Evolutionary conservation across 208 protist genomes (phyloP).

Genomic region (Porcisia hertigi): DNA sequence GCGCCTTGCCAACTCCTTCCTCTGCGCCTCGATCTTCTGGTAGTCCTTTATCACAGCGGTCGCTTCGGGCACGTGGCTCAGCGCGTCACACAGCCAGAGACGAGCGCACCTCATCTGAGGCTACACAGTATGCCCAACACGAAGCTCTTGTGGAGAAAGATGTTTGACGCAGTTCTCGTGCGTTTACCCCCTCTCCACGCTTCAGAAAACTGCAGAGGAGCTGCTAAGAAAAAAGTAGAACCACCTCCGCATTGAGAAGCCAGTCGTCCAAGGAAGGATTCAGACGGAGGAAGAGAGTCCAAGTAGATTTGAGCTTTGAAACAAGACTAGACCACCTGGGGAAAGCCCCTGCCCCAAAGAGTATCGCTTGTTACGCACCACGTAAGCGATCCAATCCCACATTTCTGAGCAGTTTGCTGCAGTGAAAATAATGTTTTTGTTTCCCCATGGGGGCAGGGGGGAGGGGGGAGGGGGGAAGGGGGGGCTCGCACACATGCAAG

Average conservation of each 20-base stretch:
- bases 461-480: no score
- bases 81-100: constrained; percentile 42
- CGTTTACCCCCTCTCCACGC: background rate
- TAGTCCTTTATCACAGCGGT: constrained; percentile 71
- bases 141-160: background rate
- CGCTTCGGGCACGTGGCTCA: constrained; percentile 48
- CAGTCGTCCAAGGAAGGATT: background rate
- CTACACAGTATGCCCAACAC: background rate
- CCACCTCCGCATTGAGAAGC: no score
- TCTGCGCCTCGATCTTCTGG: constrained; percentile 51
- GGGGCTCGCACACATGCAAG: no score
- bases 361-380: no score
- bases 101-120: constrained; percentile 42
- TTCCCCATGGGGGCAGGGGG: no score
- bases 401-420: no score
- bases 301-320: no score
- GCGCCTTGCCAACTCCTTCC: constrained; percentile 41
- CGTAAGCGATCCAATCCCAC: no score
- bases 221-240: background rate
- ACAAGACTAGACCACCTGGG: no score
- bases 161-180: background rate
- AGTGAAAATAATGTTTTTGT: no score
- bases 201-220: background rate
- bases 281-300: background rate
- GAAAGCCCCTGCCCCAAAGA: no score